Evolutionary conservation across 345 rosid species (phyloP).

Genomic region (Bretschneidera sinensis): DNA sequence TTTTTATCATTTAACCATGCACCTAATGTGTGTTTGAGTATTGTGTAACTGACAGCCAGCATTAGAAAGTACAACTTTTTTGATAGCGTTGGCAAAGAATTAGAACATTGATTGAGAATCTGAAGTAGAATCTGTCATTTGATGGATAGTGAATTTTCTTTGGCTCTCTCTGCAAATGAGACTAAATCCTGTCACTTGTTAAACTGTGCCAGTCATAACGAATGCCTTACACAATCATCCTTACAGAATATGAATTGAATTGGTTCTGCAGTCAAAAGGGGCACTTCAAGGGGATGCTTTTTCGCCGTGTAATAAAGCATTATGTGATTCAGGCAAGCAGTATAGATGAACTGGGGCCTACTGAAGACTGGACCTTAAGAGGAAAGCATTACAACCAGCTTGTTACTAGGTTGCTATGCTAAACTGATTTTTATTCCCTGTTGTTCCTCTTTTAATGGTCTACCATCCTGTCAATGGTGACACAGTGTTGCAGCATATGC

Average conservation of each 20-base stretch:
- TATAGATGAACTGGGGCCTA: slow-evolving; percentile 25
- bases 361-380: slow-evolving; percentile 57
- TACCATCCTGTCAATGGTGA: slow-evolving; percentile 2
- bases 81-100: not conserved
- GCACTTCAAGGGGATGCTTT: slow-evolving; percentile 57
- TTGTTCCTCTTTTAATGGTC: not conserved
- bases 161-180: not conserved
- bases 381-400: slow-evolving; percentile 36
- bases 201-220: slow-evolving; percentile 1
- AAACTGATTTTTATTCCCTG: slow-evolving; percentile 6
- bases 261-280: slow-evolving; percentile 52
- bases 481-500: not conserved
- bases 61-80: not conserved
- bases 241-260: slow-evolving; percentile 11
- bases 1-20: not conserved
- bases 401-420: slow-evolving; percentile 33
- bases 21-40: not conserved
- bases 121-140: too few relatives aligned
- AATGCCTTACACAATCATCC: not conserved
- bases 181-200: not conserved
- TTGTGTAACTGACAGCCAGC: not conserved
- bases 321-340: slow-evolving; percentile 58
- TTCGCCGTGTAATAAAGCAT: slow-evolving; percentile 53
- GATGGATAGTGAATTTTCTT: not conserved
- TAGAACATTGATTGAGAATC: not conserved